phyloP scores from a whole-genome alignment of 129 eudicot genomes.

The Heracleum sosnowskyi region DNA sequence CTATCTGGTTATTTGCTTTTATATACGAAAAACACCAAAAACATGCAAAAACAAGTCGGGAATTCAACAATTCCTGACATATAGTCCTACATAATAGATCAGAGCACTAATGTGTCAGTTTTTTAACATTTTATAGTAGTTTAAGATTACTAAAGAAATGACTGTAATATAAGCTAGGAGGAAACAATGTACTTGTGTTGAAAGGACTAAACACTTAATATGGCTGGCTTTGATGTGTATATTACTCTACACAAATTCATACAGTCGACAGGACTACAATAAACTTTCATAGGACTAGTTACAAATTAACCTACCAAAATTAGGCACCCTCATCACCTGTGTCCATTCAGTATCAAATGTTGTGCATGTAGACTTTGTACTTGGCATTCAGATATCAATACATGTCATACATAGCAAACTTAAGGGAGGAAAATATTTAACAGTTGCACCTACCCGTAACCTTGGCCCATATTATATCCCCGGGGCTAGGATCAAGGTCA shows the following conservation, averaged over 20 bases:
- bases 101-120: background rate
- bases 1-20: too few species aligned
- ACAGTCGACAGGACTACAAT: background rate
- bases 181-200: background rate
- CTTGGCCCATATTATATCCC: conserved; percentile 95
- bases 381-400: background rate
- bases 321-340: background rate
- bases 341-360: background rate
- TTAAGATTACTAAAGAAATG: background rate
- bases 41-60: too few species aligned
- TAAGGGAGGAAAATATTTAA: background rate
- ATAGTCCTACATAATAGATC: background rate
- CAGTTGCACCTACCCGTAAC: conserved; percentile 49
- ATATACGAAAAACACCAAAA: too few species aligned
- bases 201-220: background rate
- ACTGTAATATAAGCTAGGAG: background rate
- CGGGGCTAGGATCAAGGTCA: conserved; percentile 82
- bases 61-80: too few species aligned
- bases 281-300: background rate
- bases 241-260: background rate
- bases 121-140: background rate
- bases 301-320: background rate
- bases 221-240: background rate
- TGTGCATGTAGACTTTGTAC: background rate
- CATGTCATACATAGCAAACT: background rate